Base-by-base conservation (phyloP, 139 green algal species). In the Yamagishiella unicocca region DNA sequence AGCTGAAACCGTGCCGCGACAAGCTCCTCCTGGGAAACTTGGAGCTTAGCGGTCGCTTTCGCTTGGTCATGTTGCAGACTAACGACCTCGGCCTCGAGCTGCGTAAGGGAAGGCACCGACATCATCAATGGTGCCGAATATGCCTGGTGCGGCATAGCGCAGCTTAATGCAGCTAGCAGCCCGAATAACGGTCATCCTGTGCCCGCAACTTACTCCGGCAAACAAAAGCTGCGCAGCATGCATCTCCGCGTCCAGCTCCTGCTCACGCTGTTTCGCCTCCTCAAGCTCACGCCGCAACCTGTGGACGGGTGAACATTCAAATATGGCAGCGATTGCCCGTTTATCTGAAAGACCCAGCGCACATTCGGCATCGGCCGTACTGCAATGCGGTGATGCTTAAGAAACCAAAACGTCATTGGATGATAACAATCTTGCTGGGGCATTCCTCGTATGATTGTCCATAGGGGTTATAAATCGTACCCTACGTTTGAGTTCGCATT, bases 71-170 rank as follows among this genome's bases (percentile, higher is more conserved):
- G 66, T 50, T 87, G 82, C 53, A 87, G 67, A 35, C 35, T 55
- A 9, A 87, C 37, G 2, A 87, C 82, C 82, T 87, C 82, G 2
- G 82, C 37, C 66, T 87, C 82, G 14, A 87, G 67, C 82, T 87
- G 82, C 35, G 40, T 29, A 9, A 45, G 19, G 38, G 29, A 33
- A 33, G 27, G 3, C n/a, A 37, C 10, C 12, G 2, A 72, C 29
- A 40, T 37, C 2, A 42, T 12, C 12, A 12, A 8, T 72, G 33
- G 9, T 37, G 19, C 12, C 29, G 12, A 42, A 37, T 5, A 72
- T 72, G n/a, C 35, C 2, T 12, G 64, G 27, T 21, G 33, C n/a
- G 38, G 33, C n/a, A n/a, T n/a, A n/a, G n/a, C n/a, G n/a, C n/a
- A n/a, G n/a, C n/a, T n/a, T n/a, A n/a, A n/a, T n/a, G n/a, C n/a